Percentiles rank a stretch among this genome's conserved stretches.
These are phyloP conservation scores for Ophiocordyceps robertsii DNA, from an alignment of 2,329 filamentous ascomycete genomes.

Conservation along the genomic window DNA sequence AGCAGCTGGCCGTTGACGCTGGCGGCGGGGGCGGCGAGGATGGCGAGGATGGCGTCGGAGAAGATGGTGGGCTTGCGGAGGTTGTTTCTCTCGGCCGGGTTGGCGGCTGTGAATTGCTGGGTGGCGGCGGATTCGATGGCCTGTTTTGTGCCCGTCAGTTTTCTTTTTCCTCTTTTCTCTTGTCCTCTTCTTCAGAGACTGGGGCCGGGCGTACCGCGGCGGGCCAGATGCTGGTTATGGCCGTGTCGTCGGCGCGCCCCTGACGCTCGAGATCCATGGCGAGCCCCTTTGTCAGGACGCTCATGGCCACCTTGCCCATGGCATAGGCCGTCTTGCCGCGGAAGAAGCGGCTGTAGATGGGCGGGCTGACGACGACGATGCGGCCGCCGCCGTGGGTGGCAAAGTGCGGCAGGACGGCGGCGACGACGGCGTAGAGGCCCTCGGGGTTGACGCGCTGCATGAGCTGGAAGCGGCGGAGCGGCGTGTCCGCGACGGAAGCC, in stretches of 20 bases:
- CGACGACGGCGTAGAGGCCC: conserved; percentile 60
- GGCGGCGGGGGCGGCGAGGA: conserved; percentile 45
- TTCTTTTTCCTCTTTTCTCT: no score
- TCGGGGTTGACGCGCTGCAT: conserved; percentile 67
- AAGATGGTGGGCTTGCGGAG: conserved; percentile 62
- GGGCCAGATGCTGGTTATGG: conserved; percentile 73
- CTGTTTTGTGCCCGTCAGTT: no score
- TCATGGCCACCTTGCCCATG: conserved; percentile 68
- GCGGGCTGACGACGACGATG: conserved; percentile 68
- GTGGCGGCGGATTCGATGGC: conserved; percentile 69
- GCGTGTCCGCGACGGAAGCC: conserved; percentile 59
- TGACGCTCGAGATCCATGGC: conserved; percentile 60
- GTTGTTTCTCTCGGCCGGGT: conserved; percentile 37
- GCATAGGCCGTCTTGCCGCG: conserved; percentile 78
- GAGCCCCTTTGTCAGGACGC: conserved; percentile 64
- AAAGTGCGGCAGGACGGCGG: conserved; percentile 56
- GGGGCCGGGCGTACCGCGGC: no score
- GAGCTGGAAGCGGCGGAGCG: conserved; percentile 61
- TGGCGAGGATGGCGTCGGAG: conserved; percentile 64
- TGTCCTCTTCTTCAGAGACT: no score
- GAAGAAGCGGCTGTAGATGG: conserved; percentile 78
- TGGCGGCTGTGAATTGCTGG: conserved; percentile 29
- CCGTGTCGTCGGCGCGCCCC: conserved; percentile 49
- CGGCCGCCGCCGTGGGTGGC: conserved; percentile 29
- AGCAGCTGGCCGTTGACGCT: conserved; percentile 58